These are phyloP conservation scores for Tuber umbilicatum DNA, from an alignment of 495 filamentous ascomycete genomes.

Conservation along the genomic window DNA sequence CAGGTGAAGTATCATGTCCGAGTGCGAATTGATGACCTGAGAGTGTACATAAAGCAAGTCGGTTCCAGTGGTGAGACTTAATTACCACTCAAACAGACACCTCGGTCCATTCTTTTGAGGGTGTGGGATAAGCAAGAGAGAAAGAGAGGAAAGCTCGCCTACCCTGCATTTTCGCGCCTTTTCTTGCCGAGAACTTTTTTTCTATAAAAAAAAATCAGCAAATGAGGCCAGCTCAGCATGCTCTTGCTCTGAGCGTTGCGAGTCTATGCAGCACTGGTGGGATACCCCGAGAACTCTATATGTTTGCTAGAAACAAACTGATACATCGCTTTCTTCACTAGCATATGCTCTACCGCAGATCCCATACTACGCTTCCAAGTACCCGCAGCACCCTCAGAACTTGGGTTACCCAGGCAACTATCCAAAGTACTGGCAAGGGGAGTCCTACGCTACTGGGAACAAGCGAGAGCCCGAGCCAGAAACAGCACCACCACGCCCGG, in stretches of 20 bases:
- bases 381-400: conserved; percentile 38
- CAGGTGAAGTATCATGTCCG: not conserved
- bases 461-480: conserved; percentile 8
- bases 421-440: conserved; percentile 40
- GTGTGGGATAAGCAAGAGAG: not conserved
- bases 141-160: not conserved
- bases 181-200: not conserved
- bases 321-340: conserved; percentile 4
- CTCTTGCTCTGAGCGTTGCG: conserved; percentile 27
- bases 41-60: not conserved
- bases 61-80: not conserved
- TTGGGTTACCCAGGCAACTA: conserved; percentile 35
- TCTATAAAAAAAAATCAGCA: not conserved
- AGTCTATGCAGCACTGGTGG: conserved; percentile 14
- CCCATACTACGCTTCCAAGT: conserved; percentile 35
- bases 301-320: not conserved
- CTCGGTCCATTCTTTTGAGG: not conserved
- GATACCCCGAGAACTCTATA: not conserved
- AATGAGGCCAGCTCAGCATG: conserved; percentile 23
- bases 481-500: conserved; percentile 12
- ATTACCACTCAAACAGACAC: not conserved
- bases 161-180: not conserved
- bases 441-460: conserved; percentile 19
- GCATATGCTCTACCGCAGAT: conserved; percentile 26
- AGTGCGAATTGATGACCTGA: not conserved